A percentile compares a stretch with the other conserved stretches of the same genome.
These are phyloP conservation scores for Hyphodiscus sp. DNA, from an alignment of 2,329 filamentous ascomycete species.

Conservation along the genomic window DNA sequence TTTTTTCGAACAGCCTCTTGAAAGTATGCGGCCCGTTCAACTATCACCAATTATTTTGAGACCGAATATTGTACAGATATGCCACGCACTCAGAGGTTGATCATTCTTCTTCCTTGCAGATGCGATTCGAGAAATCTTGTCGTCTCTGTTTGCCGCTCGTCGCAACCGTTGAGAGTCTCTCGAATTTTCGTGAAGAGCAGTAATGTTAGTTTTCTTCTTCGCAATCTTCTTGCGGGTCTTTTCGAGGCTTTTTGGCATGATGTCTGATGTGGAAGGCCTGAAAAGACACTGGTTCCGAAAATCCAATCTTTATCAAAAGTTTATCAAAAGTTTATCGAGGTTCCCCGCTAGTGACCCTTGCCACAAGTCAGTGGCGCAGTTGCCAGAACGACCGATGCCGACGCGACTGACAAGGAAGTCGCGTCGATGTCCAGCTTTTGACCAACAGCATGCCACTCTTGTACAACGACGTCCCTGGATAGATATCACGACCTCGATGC, in stretches of 20 bases:
- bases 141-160: constrained; percentile 72
- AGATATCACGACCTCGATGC: constrained; percentile 5
- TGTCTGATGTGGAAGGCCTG: constrained; percentile 20
- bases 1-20: constrained; percentile 56
- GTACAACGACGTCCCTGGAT: background rate
- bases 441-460: background rate
- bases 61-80: background rate
- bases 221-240: constrained; percentile 86
- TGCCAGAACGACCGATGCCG: constrained; percentile 11
- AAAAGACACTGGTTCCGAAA: constrained; percentile 13
- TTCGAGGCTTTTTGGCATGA: constrained; percentile 69
- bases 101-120: constrained; percentile 67
- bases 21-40: constrained; percentile 65
- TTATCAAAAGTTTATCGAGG: constrained; percentile 13
- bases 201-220: constrained; percentile 68
- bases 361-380: constrained; percentile 1
- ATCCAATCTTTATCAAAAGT: constrained; percentile 21
- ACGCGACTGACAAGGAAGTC: background rate
- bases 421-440: background rate
- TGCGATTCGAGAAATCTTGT: constrained; percentile 69
- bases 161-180: constrained; percentile 78
- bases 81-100: constrained; percentile 56
- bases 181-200: constrained; percentile 79
- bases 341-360: constrained; percentile 7
- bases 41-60: constrained; percentile 34